These are phyloP conservation scores for Sporothrix humicola DNA, from an alignment of 2,329 filamentous ascomycete species.

Conservation along the genomic window DNA sequence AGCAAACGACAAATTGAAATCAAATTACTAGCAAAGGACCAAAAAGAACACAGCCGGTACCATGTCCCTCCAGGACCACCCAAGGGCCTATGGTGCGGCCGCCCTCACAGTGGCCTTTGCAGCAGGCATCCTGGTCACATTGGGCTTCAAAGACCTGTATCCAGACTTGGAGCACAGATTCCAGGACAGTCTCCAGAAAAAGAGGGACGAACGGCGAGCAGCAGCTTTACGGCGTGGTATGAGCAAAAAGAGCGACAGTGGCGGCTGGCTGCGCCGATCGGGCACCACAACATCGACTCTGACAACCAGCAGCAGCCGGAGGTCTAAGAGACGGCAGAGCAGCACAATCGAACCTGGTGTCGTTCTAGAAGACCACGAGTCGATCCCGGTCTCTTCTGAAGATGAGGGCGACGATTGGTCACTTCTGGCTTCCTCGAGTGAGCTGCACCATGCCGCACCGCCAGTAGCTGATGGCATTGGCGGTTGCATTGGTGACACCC, in stretches of 20 bases:
- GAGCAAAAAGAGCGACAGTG: slow-evolving; percentile 28
- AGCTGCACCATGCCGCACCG: not conserved
- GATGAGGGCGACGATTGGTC: slow-evolving; percentile 34
- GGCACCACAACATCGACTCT: slow-evolving; percentile 36
- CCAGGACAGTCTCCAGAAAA: slow-evolving; percentile 44
- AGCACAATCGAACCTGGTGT: slow-evolving; percentile 54
- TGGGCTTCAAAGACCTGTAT: slow-evolving; percentile 81
- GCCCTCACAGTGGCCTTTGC: slow-evolving; percentile 75
- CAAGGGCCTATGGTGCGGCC: slow-evolving; percentile 66
- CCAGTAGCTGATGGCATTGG: slow-evolving; percentile 77
- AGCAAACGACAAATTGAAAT: not conserved
- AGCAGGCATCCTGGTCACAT: slow-evolving; percentile 75
- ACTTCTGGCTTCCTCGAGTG: slow-evolving; percentile 33
- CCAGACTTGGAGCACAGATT: slow-evolving; percentile 73
- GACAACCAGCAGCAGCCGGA: slow-evolving; percentile 13
- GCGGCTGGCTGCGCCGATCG: slow-evolving; percentile 24
- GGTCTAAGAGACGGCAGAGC: slow-evolving; percentile 13
- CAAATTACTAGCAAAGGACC: not conserved
- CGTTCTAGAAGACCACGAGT: slow-evolving; percentile 62
- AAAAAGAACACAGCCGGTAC: slow-evolving; percentile 29
- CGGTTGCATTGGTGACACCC: slow-evolving; percentile 91
- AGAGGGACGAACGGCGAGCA: slow-evolving; percentile 16
- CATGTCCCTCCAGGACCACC: slow-evolving; percentile 68
- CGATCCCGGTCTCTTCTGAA: slow-evolving; percentile 32
- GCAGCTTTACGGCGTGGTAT: slow-evolving; percentile 26